Base-by-base conservation (phyloP, 192 early-diverging fungal genomes). In the Umbelopsis isabellina region DNA sequence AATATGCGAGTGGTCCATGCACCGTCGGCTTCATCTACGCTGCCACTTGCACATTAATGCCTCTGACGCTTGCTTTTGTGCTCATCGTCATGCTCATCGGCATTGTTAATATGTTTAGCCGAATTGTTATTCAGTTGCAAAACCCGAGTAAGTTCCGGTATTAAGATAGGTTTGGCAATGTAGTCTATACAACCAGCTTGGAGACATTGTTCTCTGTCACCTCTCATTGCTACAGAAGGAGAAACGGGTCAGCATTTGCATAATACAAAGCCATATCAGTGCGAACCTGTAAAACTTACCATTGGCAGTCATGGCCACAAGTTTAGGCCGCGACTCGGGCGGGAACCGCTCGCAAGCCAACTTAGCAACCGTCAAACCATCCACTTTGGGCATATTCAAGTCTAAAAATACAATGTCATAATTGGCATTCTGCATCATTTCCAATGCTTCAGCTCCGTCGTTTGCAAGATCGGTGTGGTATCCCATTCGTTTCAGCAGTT, bases 361-460 rank as follows among this genome's bases (percentile, higher is more conserved):
- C 55, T 64, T 76, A 3, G 78, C 79, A 22, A 78, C 78, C 37
- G 79, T 73, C 35, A 83, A 66, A 4, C 81, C 81, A 58, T 79
- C 78, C 70, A 79, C 72, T 9, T 80, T 74, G 7, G 81, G 81
- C 81, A 83, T 83, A n/a, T 72, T 74, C 1, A 83, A 79, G 68
- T 83, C 81, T 73, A 83, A 79, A 23, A 72, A 67, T 9, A 72
- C 71, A 44, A 72, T 66, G 46, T 72, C 66, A 23, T 72, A 75
- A 22, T 18, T 41, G 0, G 55, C 30, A 13, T 3, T 33, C 18
- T 61, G 27, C 55, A 76, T 70, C 21, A 55, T 67, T 11, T 70
- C 52, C 16, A 65, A 51, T 21, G 78, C 78, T 49, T 72, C 68
- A 20, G 25, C 46, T 16, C 78, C 78, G 37, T 80, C 70, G 13